phyloP scores from a whole-genome alignment of 106 monocot species.

The Vanilla planifolia region DNA sequence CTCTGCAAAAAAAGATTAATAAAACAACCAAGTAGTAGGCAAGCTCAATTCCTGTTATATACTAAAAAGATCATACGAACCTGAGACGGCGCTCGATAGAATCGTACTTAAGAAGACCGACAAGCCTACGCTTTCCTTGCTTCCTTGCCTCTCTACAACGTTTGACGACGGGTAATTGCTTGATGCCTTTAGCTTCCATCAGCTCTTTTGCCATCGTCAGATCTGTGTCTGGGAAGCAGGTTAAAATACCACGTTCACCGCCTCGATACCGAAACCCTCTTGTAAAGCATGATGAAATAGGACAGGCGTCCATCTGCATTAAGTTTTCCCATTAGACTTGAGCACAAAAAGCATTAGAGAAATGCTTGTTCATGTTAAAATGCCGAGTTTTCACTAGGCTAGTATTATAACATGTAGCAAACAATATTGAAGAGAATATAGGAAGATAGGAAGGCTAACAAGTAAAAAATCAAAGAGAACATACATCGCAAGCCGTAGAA shows the following conservation, averaged over 20 bases:
- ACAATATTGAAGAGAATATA: background rate
- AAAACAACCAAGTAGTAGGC: no score
- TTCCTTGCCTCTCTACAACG: slow-evolving; percentile 49
- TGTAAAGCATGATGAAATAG: slow-evolving; percentile 63
- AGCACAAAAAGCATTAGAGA: background rate
- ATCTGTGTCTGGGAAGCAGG: slow-evolving; percentile 88
- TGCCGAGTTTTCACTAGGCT: no score
- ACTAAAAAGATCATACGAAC: slow-evolving; percentile 28
- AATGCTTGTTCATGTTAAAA: no score
- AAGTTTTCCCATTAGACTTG: background rate
- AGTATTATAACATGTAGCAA: background rate
- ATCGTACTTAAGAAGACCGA: slow-evolving; percentile 81
- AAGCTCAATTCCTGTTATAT: no score
- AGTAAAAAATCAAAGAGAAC: background rate
- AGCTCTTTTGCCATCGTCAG: slow-evolving; percentile 85
- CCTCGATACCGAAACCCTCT: slow-evolving; percentile 67
- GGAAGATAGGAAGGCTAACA: background rate
- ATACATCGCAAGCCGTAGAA: slow-evolving; percentile 44
- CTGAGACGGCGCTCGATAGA: slow-evolving; percentile 60
- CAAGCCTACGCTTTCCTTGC: slow-evolving; percentile 54
- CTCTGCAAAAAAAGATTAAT: slow-evolving; percentile 18
- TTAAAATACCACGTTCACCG: slow-evolving; percentile 70
- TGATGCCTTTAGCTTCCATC: slow-evolving; percentile 96
- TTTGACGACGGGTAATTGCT: slow-evolving; percentile 87
- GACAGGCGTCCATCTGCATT: slow-evolving; percentile 49